Evolutionary conservation across 345 rosid species (phyloP).

Genomic region (Clarkia xantiana): DNA sequence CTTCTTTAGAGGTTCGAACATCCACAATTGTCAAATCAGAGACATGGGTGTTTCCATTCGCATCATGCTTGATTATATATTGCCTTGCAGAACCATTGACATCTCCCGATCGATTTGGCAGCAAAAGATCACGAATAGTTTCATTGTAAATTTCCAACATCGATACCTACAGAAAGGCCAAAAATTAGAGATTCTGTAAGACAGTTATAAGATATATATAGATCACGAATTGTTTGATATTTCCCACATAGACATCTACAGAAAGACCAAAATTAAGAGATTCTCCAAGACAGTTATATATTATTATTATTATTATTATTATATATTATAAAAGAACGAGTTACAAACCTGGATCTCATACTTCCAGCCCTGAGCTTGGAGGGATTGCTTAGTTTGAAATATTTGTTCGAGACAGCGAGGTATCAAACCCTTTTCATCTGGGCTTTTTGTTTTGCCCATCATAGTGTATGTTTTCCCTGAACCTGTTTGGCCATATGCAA

Average conservation of each 20-base stretch:
- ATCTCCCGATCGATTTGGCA: constrained; percentile 27
- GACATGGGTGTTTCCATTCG: constrained; percentile 68
- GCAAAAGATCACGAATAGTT: constrained; percentile 71
- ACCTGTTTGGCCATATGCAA: constrained; percentile 98
- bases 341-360: constrained; percentile 75
- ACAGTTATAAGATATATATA: no score
- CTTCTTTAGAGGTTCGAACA: constrained; percentile 50
- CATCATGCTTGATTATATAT: constrained; percentile 61
- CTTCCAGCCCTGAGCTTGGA: constrained; percentile 83
- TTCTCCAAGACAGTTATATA: no score
- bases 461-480: constrained; percentile 93
- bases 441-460: constrained; percentile 82
- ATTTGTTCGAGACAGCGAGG: constrained; percentile 89
- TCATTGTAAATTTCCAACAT: constrained; percentile 98
- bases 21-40: constrained; percentile 70
- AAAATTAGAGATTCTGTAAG: no score
- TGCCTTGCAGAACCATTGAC: constrained; percentile 41
- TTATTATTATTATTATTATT: no score
- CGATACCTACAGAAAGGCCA: no score
- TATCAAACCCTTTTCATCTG: constrained; percentile 62
- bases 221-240: constrained; percentile 85
- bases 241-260: constrained; percentile 93
- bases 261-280: no score
- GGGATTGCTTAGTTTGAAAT: constrained; percentile 79
- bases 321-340: no score